Base-by-base conservation (phyloP, 2,329 filamentous ascomycete species). In the Xylaria digitata region DNA sequence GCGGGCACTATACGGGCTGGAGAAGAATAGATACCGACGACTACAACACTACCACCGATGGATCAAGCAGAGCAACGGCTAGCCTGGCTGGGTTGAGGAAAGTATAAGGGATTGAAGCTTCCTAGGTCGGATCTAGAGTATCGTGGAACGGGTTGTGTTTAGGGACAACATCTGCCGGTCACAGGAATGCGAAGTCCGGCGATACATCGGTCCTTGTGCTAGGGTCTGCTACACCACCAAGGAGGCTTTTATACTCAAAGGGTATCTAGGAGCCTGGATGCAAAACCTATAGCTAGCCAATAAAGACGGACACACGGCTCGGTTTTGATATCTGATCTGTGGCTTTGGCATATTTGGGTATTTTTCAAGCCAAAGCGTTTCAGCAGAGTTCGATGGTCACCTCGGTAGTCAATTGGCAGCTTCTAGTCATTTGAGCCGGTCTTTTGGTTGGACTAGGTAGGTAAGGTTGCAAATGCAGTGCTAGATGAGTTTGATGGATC, bases 81-180 rank as follows among this genome's bases (percentile, higher is more conserved):
- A 23, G n/a, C 21, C 23, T 32, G 40, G 8, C n/a, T 30, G 19
- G 8, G 8, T 37, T 32, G 42, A 59, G 42, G 30, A 21, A 26
- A 11, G 34, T 13, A 42, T 45, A 37, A 50, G 34, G 19, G 43
- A 32, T 45, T 8, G 32, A 65, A 2, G 21, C 40, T 19, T 37
- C 11, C 21, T 17, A 30, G 34, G 48, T 40, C 23, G 53, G 34
- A 55, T 19, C 62, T 21, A 58, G 5, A 15, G 46, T 42, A 57
- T 57, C 45, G 43, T 54, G 62, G 48, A 34, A 55, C 53, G 17
- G 53, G 54, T 23, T 19, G 17, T 46, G 62, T 55, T 52, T 65
- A 26, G 54, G 9, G 8, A 50, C 23, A n/a, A 17, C 17, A 40
- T 21, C 13, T 21, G 26, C 59, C 46, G 9, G 42, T 55, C 57